These are phyloP conservation scores for Larix kaempferi DNA, from an alignment of 75 land plant genomes.

Conservation along the genomic window DNA sequence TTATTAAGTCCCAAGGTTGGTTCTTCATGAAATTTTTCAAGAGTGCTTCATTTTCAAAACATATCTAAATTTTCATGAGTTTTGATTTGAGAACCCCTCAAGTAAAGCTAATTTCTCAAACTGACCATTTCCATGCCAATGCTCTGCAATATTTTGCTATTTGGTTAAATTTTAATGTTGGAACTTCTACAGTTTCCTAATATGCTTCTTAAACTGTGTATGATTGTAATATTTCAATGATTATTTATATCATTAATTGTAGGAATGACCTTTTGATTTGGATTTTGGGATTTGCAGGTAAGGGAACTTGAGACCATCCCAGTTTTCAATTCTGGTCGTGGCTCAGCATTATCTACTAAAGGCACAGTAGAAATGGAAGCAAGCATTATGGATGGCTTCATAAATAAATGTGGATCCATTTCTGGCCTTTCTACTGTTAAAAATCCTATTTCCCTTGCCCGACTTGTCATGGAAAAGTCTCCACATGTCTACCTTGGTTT, in stretches of 20 bases:
- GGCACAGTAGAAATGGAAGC: constrained; percentile 99
- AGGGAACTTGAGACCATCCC: constrained; percentile 77
- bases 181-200: not conserved
- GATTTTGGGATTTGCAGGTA: constrained; percentile 23
- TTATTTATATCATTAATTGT: not conserved
- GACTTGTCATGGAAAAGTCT: constrained; percentile 94
- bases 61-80: no score
- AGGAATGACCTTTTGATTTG: not conserved
- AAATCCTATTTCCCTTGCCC: constrained; percentile 86
- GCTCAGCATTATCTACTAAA: constrained; percentile 73
- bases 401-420: constrained; percentile 80
- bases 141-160: no score
- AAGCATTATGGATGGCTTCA: constrained; percentile 85
- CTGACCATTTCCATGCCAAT: no score
- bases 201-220: not conserved
- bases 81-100: no score
- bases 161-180: no score
- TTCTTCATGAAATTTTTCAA: no score
- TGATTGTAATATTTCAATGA: not conserved
- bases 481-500: constrained; percentile 96
- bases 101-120: no score
- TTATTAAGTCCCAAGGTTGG: no score
- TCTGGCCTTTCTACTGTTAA: constrained; percentile 90
- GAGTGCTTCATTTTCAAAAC: no score
- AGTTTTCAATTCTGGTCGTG: constrained; percentile 86